These are phyloP conservation scores for Mycena capillaripes DNA, from an alignment of 768 basidiomycete species.

Conservation along the genomic window DNA sequence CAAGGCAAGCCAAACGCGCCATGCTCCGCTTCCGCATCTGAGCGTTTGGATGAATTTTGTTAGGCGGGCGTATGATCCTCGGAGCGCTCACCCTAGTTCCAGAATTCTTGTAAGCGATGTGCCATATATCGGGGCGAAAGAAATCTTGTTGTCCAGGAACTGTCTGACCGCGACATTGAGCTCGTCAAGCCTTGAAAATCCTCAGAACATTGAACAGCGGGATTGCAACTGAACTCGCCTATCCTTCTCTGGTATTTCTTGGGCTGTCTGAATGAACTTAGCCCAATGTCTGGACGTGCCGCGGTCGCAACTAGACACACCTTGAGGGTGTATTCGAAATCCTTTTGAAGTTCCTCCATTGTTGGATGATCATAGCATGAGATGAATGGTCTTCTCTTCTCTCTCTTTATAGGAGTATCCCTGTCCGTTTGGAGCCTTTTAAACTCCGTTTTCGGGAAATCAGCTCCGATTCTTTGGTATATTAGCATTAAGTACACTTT, in stretches of 20 bases:
- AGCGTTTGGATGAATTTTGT: neutral
- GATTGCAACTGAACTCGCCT: neutral
- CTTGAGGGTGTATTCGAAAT: neutral
- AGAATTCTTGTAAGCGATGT: constrained; percentile 6
- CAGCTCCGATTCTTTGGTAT: too few relatives aligned
- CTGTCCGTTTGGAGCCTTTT: too few relatives aligned
- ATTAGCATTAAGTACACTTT: too few relatives aligned
- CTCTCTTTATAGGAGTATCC: too few relatives aligned
- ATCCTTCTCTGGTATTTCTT: neutral
- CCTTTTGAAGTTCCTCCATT: too few relatives aligned
- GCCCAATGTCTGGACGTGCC: too few relatives aligned
- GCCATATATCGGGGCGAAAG: neutral
- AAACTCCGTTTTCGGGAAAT: too few relatives aligned
- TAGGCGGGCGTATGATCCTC: neutral
- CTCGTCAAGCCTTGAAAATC: neutral
- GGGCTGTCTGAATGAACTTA: neutral
- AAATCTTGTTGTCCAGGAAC: neutral
- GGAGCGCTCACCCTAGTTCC: constrained; percentile 13
- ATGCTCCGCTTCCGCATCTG: constrained; percentile 21
- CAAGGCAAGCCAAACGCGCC: neutral
- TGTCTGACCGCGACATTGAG: neutral
- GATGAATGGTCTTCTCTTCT: too few relatives aligned
- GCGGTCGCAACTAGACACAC: neutral
- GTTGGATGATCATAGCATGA: too few relatives aligned
- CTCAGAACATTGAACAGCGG: neutral